Base-by-base conservation (phyloP, 2,329 filamentous ascomycete species). In the Botrytis hyacinthi region DNA sequence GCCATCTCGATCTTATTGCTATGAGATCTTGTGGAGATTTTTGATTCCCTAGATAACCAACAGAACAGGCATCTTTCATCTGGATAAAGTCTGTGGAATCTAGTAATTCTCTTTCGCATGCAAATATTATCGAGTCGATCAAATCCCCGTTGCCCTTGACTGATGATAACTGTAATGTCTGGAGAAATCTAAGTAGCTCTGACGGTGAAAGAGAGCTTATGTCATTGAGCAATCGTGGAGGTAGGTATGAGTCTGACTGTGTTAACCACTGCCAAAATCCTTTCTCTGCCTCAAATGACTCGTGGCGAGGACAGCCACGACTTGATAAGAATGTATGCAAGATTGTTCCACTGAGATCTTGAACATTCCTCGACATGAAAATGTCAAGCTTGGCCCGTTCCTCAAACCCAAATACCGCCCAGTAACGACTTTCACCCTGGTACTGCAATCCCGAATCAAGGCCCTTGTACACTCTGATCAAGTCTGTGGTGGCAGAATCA, bases 1-100 rank as follows among this genome's bases (percentile, higher is more conserved):
- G 83, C 85, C 85, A 86, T 14, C 75, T 78, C 14, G 85, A 77
- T 22, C 84, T 82, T 14, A 81, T 78, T n/a, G 77, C 74, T 20
- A 86, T 76, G 32, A 86, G 73, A 16, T 79, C 77, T 54, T 82
- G 78, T 10, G 80, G 70, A 32, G 81, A 79, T 29, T 83, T 77
- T 3, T 82, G 79, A n/a, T 83, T 82, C 29, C 81, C 78, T 7
- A 86, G 80, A 73, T 85, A 86, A 8, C 78, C 80, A 42, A 80
- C 77, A 0, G 84, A 82, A 74, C 81, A 82, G 16, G 82, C 77
- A 46, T 81, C 80, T 74, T 82, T 82, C 20, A 85, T 78, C 73
- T 85, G 84, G 7, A 77, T 74, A 6, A 84, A 65, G 16, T 68
- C 63, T 22, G 73, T 62, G n/a, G 60, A 65, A 29, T 66, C 71